Percentiles rank a stretch among this genome's conserved stretches.
Evolutionary conservation across 169 alveolate species (phyloP).

Genomic region (Plasmodium berghei): DNA sequence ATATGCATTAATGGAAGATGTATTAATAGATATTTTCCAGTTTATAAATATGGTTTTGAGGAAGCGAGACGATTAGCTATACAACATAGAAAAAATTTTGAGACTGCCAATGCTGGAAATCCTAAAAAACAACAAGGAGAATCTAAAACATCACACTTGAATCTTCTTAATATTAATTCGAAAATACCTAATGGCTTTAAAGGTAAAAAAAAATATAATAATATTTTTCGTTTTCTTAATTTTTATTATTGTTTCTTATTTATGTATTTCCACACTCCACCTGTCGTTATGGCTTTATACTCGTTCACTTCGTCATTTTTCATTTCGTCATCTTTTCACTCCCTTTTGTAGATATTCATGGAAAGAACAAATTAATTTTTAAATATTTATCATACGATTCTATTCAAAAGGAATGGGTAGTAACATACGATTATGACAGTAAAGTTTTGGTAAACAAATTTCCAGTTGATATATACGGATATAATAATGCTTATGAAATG

Average conservation of each 20-base stretch:
- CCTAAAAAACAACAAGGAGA: slow-evolving; percentile 75
- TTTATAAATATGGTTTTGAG: slow-evolving; percentile 81
- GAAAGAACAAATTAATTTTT: slow-evolving; percentile 64
- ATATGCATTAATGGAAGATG: slow-evolving; percentile 80
- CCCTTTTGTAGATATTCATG: slow-evolving; percentile 44
- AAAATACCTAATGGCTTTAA: slow-evolving; percentile 72
- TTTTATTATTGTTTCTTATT: no score
- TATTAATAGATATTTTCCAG: slow-evolving; percentile 83
- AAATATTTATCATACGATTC: slow-evolving; percentile 69
- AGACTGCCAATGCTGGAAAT: slow-evolving; percentile 75
- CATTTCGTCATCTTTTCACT: background rate
- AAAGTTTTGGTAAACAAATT: slow-evolving; percentile 68
- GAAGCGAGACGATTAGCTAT: slow-evolving; percentile 85
- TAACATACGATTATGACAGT: slow-evolving; percentile 69
- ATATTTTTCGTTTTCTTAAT: no score
- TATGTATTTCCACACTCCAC: no score
- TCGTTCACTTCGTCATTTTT: background rate
- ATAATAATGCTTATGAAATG: slow-evolving; percentile 75
- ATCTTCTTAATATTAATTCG: slow-evolving; percentile 57
- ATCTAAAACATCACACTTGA: slow-evolving; percentile 67
- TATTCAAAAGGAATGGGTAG: slow-evolving; percentile 75
- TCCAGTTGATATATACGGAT: slow-evolving; percentile 69
- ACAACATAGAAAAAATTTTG: slow-evolving; percentile 80
- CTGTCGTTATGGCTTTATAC: background rate
- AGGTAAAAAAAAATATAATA: slow-evolving; percentile 16